These are phyloP conservation scores for Lachancea dasiensis DNA, from an alignment of 805 yeast genomes.

Conservation along the genomic window DNA sequence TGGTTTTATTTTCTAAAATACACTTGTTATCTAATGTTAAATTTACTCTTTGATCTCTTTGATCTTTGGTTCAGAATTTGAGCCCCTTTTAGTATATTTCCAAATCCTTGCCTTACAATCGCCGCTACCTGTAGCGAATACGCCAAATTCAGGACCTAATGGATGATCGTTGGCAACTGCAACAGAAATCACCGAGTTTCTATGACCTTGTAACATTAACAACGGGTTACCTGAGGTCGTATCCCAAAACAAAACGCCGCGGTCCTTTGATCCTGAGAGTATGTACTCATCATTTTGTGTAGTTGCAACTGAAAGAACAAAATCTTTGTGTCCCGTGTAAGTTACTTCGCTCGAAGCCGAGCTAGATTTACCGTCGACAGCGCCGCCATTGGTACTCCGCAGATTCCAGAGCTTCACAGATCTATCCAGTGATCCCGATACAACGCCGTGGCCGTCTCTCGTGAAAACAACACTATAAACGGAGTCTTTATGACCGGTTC, in stretches of 20 bases:
- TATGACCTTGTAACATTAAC: constrained; percentile 93
- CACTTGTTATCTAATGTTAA: neutral
- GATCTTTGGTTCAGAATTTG: constrained; percentile 13
- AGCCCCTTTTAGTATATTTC: constrained; percentile 53
- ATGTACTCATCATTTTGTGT: constrained; percentile 91
- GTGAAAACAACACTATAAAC: constrained; percentile 94
- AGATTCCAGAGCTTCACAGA: constrained; percentile 95
- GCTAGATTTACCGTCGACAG: constrained; percentile 35
- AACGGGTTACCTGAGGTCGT: constrained; percentile 85
- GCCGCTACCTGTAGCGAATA: constrained; percentile 96
- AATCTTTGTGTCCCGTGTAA: constrained; percentile 93
- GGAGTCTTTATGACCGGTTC: constrained; percentile 93
- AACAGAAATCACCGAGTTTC: constrained; percentile 91
- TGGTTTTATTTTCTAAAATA: constrained; percentile 4
- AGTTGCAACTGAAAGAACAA: constrained; percentile 87
- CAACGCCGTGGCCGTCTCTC: constrained; percentile 84
- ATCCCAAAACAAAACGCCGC: constrained; percentile 97
- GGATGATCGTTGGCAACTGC: constrained; percentile 79
- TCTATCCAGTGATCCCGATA: constrained; percentile 91
- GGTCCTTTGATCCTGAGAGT: constrained; percentile 90
- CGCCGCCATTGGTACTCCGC: constrained; percentile 43
- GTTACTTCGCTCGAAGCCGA: constrained; percentile 77
- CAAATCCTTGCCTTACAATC: constrained; percentile 97
- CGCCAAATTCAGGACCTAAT: constrained; percentile 53
- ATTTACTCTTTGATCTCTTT: constrained; percentile 13